Conservation (phyloP, 2,329 filamentous ascomycete species). For the Aspergillus fructus region DNA sequence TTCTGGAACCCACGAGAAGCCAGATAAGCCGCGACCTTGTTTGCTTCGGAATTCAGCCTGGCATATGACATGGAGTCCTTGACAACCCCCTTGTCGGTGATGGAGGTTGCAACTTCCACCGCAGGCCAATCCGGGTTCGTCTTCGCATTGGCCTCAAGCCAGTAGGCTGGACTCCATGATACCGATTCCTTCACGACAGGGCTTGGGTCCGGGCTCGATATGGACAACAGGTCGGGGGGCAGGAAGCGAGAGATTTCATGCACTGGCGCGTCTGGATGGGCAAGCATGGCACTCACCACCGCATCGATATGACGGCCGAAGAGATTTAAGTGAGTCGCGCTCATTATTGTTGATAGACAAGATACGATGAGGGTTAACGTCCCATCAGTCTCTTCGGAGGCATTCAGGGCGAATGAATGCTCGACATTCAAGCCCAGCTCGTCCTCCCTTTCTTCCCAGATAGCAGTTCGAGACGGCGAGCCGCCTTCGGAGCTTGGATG, state of each 20-base stretch:
- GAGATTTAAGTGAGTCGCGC: slow-evolving; percentile 23
- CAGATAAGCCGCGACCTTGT: slow-evolving; percentile 27
- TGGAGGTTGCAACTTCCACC: slow-evolving; percentile 27
- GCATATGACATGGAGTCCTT: slow-evolving; percentile 27
- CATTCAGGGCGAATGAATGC: slow-evolving; percentile 43
- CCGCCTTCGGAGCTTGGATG: slow-evolving; percentile 14
- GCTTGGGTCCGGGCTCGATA: slow-evolving; percentile 15
- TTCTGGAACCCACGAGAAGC: slow-evolving; percentile 20
- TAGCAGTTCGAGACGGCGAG: neutral
- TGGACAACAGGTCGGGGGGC: slow-evolving; percentile 25
- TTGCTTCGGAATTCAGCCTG: slow-evolving; percentile 22
- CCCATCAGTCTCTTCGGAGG: slow-evolving; percentile 25
- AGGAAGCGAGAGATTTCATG: neutral
- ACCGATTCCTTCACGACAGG: slow-evolving; percentile 12
- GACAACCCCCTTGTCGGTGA: slow-evolving; percentile 18
- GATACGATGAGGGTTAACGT: slow-evolving; percentile 26
- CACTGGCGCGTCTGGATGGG: slow-evolving; percentile 26
- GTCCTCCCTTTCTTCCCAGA: slow-evolving; percentile 32
- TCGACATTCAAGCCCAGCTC: slow-evolving; percentile 39
- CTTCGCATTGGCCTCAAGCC: slow-evolving; percentile 28
- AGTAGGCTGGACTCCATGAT: slow-evolving; percentile 13
- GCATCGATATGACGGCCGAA: slow-evolving; percentile 31
- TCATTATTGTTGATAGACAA: slow-evolving; percentile 22
- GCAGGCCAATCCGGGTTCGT: slow-evolving; percentile 32
- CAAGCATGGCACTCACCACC: slow-evolving; percentile 28